Evolutionary conservation across 495 filamentous ascomycete genomes (phyloP), one percentile per base, ranked within the genome.

Genomic region (Tuber calosporum): DNA sequence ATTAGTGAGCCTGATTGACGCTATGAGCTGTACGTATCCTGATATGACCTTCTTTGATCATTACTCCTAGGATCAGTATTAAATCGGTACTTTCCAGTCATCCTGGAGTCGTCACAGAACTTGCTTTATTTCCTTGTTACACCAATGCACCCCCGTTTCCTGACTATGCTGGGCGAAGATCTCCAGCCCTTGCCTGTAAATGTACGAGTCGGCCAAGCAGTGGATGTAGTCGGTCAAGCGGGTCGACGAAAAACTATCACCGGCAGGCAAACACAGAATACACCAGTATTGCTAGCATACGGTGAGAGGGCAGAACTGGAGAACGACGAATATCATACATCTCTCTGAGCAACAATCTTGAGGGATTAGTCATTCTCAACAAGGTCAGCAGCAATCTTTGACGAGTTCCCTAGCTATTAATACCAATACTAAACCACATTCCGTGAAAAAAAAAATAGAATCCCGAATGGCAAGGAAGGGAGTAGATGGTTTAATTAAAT

Each of bases 231-330:
- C 53, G 95, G 95, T 67, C 95, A 98, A 83, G 95, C 96, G 1
- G 95, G 95, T 73, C 87, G 94, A 76, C 95, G 96, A 69, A 99
- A 97, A 89, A 97, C 96, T 4, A 99, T 99, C 77, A 99, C 95
- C 22, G 95, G 95, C 53, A 98, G 95, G 95, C 95, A 99, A 85
- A 99, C 95, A 74, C 95, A 99, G 84, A 97, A 92, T 84, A 98
- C 95, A 30, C 95, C 95, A 4, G 95, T 99, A 69, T 85, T 99
- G 72, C 85, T 99, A 81, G 89, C 92, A 13, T 89, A 97, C 82
- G 96, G 95, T 20, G 95, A 99, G 86, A 86, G 95, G 79, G 95
- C 95, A 58, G 95, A 99, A 85, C 83, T 99, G 69, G 95, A 99
- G 83, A 95, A 98, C 81, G 95, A 99, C 85, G 89, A 98, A 83